phyloP scores from a whole-genome alignment of 1,284 basidiomycete species.

The Ganoderma leucocontextum region DNA sequence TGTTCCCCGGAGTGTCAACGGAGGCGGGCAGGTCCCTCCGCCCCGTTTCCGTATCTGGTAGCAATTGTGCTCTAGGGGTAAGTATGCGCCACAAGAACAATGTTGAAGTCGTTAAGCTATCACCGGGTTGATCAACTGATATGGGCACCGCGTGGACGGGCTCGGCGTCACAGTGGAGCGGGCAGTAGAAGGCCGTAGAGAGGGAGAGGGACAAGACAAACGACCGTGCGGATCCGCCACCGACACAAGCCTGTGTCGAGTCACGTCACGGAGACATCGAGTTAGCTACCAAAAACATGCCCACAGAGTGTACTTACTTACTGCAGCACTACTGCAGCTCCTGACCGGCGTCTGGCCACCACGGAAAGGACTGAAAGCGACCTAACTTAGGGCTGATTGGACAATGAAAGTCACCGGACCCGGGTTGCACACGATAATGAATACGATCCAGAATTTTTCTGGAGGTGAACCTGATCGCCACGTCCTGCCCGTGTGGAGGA shows the following conservation, averaged over 20 bases:
- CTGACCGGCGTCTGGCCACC: not conserved
- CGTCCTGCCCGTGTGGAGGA: not conserved
- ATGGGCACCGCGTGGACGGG: constrained; percentile 22
- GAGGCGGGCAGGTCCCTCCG: not conserved
- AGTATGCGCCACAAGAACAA: not conserved
- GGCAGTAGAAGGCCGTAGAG: no score
- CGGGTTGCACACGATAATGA: not conserved
- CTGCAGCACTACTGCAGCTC: not conserved
- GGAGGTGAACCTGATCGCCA: not conserved
- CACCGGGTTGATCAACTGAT: constrained; percentile 30
- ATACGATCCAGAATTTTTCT: not conserved
- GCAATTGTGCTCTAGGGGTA: constrained; percentile 12
- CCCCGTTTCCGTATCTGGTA: not conserved
- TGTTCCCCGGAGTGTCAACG: not conserved
- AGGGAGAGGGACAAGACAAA: constrained; percentile 12
- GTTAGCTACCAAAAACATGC: not conserved
- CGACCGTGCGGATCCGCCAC: constrained; percentile 12
- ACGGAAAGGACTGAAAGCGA: not conserved
- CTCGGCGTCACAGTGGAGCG: not conserved
- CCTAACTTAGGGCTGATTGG: not conserved
- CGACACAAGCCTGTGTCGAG: not conserved
- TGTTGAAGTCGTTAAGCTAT: constrained; percentile 22
- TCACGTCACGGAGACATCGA: not conserved
- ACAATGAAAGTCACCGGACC: not conserved
- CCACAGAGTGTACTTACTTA: not conserved